Evolutionary conservation across 139 green algal species (phyloP), one percentile per base, ranked within the genome.

Genomic region (Auxenochlorella pyrenoidosa): DNA sequence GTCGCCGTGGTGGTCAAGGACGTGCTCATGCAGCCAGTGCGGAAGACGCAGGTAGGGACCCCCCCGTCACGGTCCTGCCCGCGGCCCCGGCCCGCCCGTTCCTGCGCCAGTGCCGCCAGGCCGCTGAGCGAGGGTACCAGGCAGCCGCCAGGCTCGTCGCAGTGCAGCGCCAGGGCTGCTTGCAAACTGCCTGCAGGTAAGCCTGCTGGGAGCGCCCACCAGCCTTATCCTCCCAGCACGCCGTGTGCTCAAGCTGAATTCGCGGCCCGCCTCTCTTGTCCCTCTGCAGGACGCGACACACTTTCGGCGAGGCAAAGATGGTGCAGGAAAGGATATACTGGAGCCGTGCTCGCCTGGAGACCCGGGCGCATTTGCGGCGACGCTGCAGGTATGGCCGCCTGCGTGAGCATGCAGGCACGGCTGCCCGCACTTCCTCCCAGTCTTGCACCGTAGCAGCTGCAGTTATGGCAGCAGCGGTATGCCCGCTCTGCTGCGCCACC

Each of bases 21-120:
- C 84, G 98, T 99, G 78, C 94, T 99, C 13, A 99, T 99, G 94
- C 95, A 99, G 93, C 98, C 98, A 63, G 96, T 99, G 84, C 94
- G 98, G 21, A 96, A 96, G 85, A 96, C 94, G 58, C 95, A 97
- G 89, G 84, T 78, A 51, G 38, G 79, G 8, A 6, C 47, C 47
- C 47, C 47, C 10, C 47, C 47, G 47, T 10, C n/a, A n/a, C n/a
- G n/a, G n/a, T n/a, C 6, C 47, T 10, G 10, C 47, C 47, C 47
- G 47, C 47, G 10, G 47, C 47, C 47, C 47, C 10, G 47, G 47
- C 47, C 47, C 47, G 8, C 6, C 47, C 47, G 8, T 54, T 10
- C 10, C 10, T 10, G 6, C 47, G n/a, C n/a, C n/a, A n/a, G n/a
- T n/a, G n/a, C n/a, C 47, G 8, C 47, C 47, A 54, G 47, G 47